Base-by-base conservation (phyloP, 441 rosid species). In the Corymbia citriodora region DNA sequence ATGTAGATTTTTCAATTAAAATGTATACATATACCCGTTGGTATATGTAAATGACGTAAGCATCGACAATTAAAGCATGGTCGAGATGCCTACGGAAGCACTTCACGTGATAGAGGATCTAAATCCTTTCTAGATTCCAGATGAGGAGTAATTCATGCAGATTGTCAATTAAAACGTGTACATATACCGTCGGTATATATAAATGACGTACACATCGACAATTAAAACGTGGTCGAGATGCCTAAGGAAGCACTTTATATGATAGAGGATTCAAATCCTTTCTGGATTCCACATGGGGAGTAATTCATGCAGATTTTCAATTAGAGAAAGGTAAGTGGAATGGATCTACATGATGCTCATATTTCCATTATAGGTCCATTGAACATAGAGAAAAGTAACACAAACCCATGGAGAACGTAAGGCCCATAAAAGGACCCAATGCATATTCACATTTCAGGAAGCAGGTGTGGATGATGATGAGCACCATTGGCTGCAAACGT, bases 181-280 rank as follows among this genome's bases (percentile, higher is more conserved):
- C 40, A 36, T 36, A 36, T 36, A 23, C 29, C 0, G 25, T 57
- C 0, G 0, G 11, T 57, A 0, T 57, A 23, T 23, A 12, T 57
- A 57, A 23, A 57, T 23, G 63, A 1, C 6, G 63, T 57, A 57
- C 25, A 5, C 63, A 57, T 57, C 29, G 7, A 57, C 29, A 6
- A 57, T 57, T 57, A 57, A 57, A 57, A 57, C 29, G 40, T 0
- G 13, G 3, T 4, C 27, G 1, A 57, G 63, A 57, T 13, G 29
- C 25, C 29, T 23, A 4, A 57, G 63, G 63, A 57, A 57, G 63
- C 63, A 57, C 29, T 57, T 57, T 23, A 23, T 29, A 57, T 29
- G 29, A 57, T 23, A 57, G 63, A 23, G 29, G 63, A 57, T 57
- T 21, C 29, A 57, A 21, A 29, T 57, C 23, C 63, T 57, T 23